Evolutionary conservation across 2,329 filamentous ascomycete species (phyloP), one percentile per base, ranked within the genome.

Genomic region (Stemphylium lycopersici): DNA sequence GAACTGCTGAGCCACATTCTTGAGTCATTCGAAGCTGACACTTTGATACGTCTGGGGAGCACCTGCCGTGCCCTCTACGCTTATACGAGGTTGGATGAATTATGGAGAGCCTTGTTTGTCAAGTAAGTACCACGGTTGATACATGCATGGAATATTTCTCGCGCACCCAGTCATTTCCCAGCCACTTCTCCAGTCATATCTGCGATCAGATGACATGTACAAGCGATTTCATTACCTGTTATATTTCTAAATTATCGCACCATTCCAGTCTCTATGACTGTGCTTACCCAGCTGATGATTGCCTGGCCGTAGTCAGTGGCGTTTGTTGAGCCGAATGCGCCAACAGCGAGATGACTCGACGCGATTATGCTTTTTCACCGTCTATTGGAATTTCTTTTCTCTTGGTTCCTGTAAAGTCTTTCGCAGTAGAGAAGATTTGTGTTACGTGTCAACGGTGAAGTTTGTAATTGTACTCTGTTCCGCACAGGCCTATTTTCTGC

Each of bases 1-100:
- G 92, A 97, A 76, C 77, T 95, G 62, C 79, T 97, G 44, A 81
- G 88, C 62, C 80, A 88, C 48, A 71, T 96, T 13, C 77, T 97
- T 57, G 93, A 97, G 73, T 85, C 80, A 66, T 80, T 97, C 40
- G 88, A 93, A 66, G 79, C 84, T 43, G 66, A 74, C 8, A 79
- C 81, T 47, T 78, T 98, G 47, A 75, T 87, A 51, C 77, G 76
- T 6, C 78, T 98, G 37, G 91, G 91, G 7, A 84, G 84, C 50
- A 90, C 92, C 5, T 96, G 93, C 80, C 91, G 87, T 72, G 92
- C 90, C 48, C 78, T 98, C 13, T 93, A 92, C 80, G 93, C 92
- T 1, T 96, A 93, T 71, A 90, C 88, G 49, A 82, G 88, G 44
- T 86, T 86, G 42, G 93, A 97, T 61, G 93, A 98, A 67, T 74